These are phyloP conservation scores for Arthrobotrys entomopaga DNA, from an alignment of 2,329 filamentous ascomycete species.

Conservation along the genomic window DNA sequence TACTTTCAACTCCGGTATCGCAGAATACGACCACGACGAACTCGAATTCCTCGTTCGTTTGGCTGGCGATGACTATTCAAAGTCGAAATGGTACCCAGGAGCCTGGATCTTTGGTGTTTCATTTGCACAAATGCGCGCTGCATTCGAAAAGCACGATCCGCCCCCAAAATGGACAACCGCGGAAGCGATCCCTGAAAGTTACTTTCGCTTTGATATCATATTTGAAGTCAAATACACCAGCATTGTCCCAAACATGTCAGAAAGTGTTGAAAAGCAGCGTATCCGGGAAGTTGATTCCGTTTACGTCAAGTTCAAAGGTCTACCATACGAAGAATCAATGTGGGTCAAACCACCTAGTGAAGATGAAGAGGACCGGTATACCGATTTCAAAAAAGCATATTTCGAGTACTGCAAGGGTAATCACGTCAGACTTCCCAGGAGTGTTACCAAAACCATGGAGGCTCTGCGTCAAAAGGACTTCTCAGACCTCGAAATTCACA, in stretches of 20 bases:
- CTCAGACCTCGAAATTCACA: conserved; percentile 73
- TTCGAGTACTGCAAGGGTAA: conserved; percentile 83
- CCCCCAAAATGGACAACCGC: conserved; percentile 75
- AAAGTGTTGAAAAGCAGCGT: conserved; percentile 74
- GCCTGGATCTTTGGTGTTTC: conserved; percentile 84
- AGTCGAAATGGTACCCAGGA: conserved; percentile 86
- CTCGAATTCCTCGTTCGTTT: conserved; percentile 95
- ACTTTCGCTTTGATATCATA: conserved; percentile 85
- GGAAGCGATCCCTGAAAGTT: conserved; percentile 89
- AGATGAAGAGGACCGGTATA: conserved; percentile 70
- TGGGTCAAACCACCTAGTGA: conserved; percentile 58
- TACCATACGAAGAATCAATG: conserved; percentile 79
- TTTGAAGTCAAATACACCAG: conserved; percentile 78
- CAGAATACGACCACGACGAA: conserved; percentile 75
- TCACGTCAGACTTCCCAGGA: conserved; percentile 73
- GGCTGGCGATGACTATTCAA: conserved; percentile 80
- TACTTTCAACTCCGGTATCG: conserved; percentile 61
- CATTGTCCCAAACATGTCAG: conserved; percentile 63
- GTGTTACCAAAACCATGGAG: conserved; percentile 74
- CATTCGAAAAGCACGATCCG: conserved; percentile 77
- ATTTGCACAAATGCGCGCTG: conserved; percentile 71
- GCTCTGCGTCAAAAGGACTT: conserved; percentile 73
- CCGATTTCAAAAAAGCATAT: conserved; percentile 83
- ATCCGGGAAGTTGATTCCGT: conserved; percentile 78
- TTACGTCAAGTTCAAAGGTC: conserved; percentile 89